Evolutionary conservation across 2,329 filamentous ascomycete genomes (phyloP).

Genomic region (Exophiala sideris): DNA sequence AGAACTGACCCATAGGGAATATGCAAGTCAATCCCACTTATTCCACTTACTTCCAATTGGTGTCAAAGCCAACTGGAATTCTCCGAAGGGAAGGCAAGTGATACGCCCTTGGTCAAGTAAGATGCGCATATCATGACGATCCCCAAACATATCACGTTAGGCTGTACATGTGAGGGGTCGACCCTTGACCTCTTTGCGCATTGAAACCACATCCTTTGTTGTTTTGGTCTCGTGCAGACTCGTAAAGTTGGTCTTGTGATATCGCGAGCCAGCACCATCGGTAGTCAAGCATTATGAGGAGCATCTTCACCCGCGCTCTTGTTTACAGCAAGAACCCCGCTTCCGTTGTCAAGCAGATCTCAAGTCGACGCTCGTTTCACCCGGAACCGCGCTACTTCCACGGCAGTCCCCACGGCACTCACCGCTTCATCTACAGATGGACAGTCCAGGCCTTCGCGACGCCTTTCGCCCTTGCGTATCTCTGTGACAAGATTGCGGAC

Average conservation of each 20-base stretch:
- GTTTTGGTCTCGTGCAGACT: no score
- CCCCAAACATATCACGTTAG: no score
- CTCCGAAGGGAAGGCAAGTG: not conserved
- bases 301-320: not conserved
- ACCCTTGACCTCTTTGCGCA: no score
- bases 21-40: not conserved
- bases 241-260: no score
- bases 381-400: constrained; percentile 18
- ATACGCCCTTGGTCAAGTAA: no score
- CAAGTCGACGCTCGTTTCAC: constrained; percentile 9
- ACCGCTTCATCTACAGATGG: constrained; percentile 22
- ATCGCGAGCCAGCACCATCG: not conserved
- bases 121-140: no score
- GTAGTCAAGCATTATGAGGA: not conserved
- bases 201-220: no score
- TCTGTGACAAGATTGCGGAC: constrained; percentile 16
- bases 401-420: constrained; percentile 12
- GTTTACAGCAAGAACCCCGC: not conserved
- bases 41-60: constrained; percentile 1
- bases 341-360: not conserved
- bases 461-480: constrained; percentile 17
- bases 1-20: not conserved
- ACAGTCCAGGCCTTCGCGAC: constrained; percentile 19
- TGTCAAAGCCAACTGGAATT: not conserved
- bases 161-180: no score